Evolutionary conservation across 345 rosid genomes (phyloP), one percentile per base, ranked within the genome.

Genomic region (Eucalyptus cladocalyx): DNA sequence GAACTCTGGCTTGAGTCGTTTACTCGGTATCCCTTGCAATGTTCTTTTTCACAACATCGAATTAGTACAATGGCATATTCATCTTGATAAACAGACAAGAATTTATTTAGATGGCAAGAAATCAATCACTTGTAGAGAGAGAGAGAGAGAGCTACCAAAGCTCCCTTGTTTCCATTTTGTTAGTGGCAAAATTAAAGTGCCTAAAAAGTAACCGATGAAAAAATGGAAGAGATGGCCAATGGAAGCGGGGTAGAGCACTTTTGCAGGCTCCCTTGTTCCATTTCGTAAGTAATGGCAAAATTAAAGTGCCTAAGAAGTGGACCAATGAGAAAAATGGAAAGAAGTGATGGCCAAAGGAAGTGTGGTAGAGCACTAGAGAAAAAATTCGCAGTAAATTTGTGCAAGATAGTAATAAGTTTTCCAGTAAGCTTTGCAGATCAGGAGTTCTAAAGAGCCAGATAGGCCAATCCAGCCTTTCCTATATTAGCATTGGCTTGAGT

Each of bases 1-100:
- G 89, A 95, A 97, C 85, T 96, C 97, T 6, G 94, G 95, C 94
- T 95, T 97, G 47, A 91, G 80, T 28, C 98, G 98, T 93, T 98
- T 98, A 89, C 90, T 92, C 51, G 95, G 51, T 94, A 95, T 93
- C 89, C 96, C 98, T 32, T 91, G 96, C 90, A 93, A 91, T 60
- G 94, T 90, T 94, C 99, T 97, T 47, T 37, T 69, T 58, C 91
- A 87, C 88, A 91, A 81, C 50, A 80, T 56, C 87, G 48, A 37
- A 49, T 54, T 43, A 56, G 88, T 40, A 60, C 5, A 32, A 48
- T 43, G 49, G 83, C 49, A 30, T 19, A 15, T 23, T 76, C 85
- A 76, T 76, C 47, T 76, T 76, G 47, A 40, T 23, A 76, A 87
- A 60, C 8, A 43, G 87, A 58, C 72, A 9, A 51, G 9, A 88